Percentiles rank a stretch among this genome's conserved stretches.
Evolutionary conservation across 768 basidiomycete species (phyloP).

Genomic region (Neoboletus subvelutipes): DNA sequence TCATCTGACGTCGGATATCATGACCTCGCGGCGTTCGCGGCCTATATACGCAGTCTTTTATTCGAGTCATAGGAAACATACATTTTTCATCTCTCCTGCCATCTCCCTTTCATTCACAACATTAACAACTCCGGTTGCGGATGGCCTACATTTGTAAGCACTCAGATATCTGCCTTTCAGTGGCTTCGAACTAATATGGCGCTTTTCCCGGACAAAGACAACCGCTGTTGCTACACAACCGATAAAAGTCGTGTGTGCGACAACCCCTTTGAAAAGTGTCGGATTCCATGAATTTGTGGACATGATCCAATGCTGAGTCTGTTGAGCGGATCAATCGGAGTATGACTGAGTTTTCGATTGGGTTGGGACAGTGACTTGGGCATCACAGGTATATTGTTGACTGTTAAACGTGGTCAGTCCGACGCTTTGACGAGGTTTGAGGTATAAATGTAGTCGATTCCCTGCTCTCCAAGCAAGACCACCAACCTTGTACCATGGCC

Average conservation of each 20-base stretch:
- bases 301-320: constrained; percentile 1
- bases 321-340: not conserved
- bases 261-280: not conserved
- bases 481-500: constrained; percentile 17
- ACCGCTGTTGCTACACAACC: constrained; percentile 4
- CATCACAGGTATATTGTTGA: constrained; percentile 2
- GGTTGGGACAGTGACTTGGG: not conserved
- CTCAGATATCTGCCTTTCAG: not conserved
- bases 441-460: constrained; percentile 21
- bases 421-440: constrained; percentile 18
- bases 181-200: not conserved
- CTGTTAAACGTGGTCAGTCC: not conserved
- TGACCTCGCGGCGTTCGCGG: not conserved
- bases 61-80: not conserved
- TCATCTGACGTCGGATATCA: constrained; percentile 5
- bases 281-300: constrained; percentile 8
- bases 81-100: constrained; percentile 1
- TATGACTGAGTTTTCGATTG: not conserved
- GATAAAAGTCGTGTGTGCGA: not conserved
- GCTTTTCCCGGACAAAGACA: constrained; percentile 2
- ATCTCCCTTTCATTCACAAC: constrained; percentile 4
- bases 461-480: not conserved
- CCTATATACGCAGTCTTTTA: not conserved
- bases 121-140: not conserved
- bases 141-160: not conserved